Conservation (phyloP, 306 rosid genomes). For the Glycine latifolia region DNA sequence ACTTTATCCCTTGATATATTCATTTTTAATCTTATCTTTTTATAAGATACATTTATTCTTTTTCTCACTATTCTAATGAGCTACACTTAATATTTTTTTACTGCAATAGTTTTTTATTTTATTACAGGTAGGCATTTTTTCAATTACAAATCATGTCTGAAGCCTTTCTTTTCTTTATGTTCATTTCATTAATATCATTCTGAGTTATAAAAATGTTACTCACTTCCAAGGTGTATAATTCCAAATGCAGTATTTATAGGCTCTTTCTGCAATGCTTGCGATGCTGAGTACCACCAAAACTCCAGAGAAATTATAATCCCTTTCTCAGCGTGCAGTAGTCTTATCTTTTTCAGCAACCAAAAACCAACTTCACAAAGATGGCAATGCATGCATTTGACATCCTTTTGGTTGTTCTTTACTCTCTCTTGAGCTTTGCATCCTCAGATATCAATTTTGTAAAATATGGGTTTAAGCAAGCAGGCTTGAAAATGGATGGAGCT, state of each 20-base stretch:
- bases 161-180: neutral
- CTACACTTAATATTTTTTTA: neutral
- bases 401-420: slow-evolving; percentile 30
- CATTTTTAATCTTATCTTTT: neutral
- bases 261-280: neutral
- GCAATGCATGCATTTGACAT: slow-evolving; percentile 33
- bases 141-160: neutral
- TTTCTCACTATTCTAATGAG: neutral
- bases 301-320: neutral
- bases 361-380: slow-evolving; percentile 36
- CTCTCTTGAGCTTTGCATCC: neutral
- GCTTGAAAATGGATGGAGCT: slow-evolving; percentile 39
- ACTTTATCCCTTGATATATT: neutral
- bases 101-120: neutral
- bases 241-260: slow-evolving; percentile 9
- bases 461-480: slow-evolving; percentile 35
- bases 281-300: neutral
- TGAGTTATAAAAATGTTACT: neutral
- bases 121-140: neutral
- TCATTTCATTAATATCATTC: neutral
- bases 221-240: slow-evolving; percentile 19
- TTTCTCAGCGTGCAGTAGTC: neutral
- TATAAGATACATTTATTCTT: neutral
- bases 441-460: slow-evolving; percentile 28
- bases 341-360: neutral